phyloP scores from a whole-genome alignment of 768 basidiomycete genomes.

The Leccinum imitatum region DNA sequence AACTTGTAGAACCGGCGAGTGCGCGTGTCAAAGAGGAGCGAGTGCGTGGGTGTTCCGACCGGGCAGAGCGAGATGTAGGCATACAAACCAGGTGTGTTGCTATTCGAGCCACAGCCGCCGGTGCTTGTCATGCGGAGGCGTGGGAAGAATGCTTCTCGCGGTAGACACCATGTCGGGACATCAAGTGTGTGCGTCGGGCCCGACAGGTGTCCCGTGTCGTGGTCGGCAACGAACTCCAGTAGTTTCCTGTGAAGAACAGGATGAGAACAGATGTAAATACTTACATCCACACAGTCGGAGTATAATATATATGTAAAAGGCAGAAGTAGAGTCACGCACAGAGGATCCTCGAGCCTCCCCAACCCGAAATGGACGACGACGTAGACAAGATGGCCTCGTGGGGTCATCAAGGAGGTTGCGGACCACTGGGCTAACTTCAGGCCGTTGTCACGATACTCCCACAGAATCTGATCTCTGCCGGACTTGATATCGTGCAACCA shows the following conservation, averaged over 20 bases:
- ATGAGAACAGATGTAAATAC: too few species aligned
- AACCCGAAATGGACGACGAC: constrained; percentile 11
- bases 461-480: constrained; percentile 11
- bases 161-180: constrained; percentile 15
- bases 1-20: constrained; percentile 20
- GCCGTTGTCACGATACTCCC: constrained; percentile 11
- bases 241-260: constrained; percentile 9
- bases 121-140: constrained; percentile 7
- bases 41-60: constrained; percentile 6
- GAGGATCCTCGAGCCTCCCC: constrained; percentile 11
- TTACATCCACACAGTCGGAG: too few species aligned
- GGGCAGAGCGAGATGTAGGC: constrained; percentile 14
- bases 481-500: constrained; percentile 14
- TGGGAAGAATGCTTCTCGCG: constrained; percentile 8
- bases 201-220: constrained; percentile 16
- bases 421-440: constrained; percentile 2
- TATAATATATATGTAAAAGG: too few species aligned
- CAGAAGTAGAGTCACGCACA: constrained; percentile 10
- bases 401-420: constrained; percentile 7
- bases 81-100: constrained; percentile 10
- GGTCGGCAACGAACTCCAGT: constrained; percentile 17
- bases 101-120: not conserved
- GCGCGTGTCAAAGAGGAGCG: constrained; percentile 17
- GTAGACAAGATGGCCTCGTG: constrained; percentile 13
- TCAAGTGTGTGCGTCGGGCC: constrained; percentile 9